Base-by-base conservation (phyloP, 2,329 filamentous ascomycete species). In the Hypoxylon sp. region DNA sequence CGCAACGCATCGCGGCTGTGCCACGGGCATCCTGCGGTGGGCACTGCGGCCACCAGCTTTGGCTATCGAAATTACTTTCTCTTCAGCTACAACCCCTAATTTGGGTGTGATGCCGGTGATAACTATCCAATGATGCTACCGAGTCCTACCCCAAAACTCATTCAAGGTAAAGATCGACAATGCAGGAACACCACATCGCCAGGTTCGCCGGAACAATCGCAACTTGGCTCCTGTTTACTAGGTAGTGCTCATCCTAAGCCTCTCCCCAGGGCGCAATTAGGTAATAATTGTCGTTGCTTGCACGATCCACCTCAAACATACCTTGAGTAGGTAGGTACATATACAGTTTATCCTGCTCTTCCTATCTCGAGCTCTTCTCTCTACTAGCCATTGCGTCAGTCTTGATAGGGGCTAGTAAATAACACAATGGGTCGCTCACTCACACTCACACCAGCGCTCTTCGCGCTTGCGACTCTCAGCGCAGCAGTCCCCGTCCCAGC, bases 351-450 rank as follows among this genome's bases (percentile, higher is more conserved):
- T 32, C 42, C 17, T 53, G 39, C 59, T 52, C 55, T 47, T 52
- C 11, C 37, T 15, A 29, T 55, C 17, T 27, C 17, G 19, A 32
- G 35, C 10, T 35, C 31, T n/a, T 32, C 29, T 39, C 29, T n/a
- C 32, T n/a, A 54, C 21, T 19, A 48, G 48, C 24, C 17, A 15
- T 21, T 15, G 27, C 48, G 46, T 32, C 21, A 42, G 50, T 42
- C 10, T n/a, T n/a, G 62, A 27, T 32, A 39, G 11, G 19, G 19
- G 11, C 15, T 6, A 55, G 29, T 15, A 65, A 24, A 52, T 24
- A 39, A 62, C 51, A 64, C 39, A 44, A 71, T 72, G 69, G 58
- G 61, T 2, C 67, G 42, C 32, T 61, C 58, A 31, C 31, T 55
- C 42, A 15, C 39, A 10, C 39, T 61, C 24, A 56, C 64, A 2